phyloP scores from a whole-genome alignment of 2,329 filamentous ascomycete species.

The Fusarium pininemorale region DNA sequence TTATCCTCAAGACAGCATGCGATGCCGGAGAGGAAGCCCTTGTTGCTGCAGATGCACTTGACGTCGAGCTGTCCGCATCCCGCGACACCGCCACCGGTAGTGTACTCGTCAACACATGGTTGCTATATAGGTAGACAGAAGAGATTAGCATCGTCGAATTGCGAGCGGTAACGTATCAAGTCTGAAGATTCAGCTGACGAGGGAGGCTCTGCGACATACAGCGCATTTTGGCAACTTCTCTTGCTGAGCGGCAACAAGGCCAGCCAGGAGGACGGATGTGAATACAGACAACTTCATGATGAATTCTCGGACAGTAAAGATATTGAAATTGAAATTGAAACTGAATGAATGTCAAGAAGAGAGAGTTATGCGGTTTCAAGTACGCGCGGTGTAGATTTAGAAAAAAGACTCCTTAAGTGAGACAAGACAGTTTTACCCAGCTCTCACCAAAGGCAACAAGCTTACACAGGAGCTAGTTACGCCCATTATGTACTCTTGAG shows the following conservation, averaged over 20 bases:
- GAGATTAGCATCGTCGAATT: constrained; percentile 4
- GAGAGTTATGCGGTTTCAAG: background rate
- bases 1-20: constrained; percentile 53
- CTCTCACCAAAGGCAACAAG: background rate
- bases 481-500: background rate
- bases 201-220: constrained; percentile 43
- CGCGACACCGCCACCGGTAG: constrained; percentile 47
- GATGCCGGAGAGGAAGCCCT: constrained; percentile 51
- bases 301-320: background rate
- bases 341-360: background rate
- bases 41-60: constrained; percentile 54
- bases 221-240: constrained; percentile 50
- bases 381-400: constrained; percentile 9
- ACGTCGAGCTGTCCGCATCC: constrained; percentile 52
- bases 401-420: constrained; percentile 9
- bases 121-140: constrained; percentile 34
- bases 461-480: background rate
- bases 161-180: background rate
- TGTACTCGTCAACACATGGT: constrained; percentile 47
- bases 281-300: constrained; percentile 51
- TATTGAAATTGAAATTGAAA: background rate
- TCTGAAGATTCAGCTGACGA: background rate
- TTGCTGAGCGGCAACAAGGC: constrained; percentile 48
- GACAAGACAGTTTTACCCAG: constrained; percentile 1
- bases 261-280: constrained; percentile 44